Evolutionary conservation across 2,329 filamentous ascomycete genomes (phyloP).

Genomic region (Fusarium sp.): DNA sequence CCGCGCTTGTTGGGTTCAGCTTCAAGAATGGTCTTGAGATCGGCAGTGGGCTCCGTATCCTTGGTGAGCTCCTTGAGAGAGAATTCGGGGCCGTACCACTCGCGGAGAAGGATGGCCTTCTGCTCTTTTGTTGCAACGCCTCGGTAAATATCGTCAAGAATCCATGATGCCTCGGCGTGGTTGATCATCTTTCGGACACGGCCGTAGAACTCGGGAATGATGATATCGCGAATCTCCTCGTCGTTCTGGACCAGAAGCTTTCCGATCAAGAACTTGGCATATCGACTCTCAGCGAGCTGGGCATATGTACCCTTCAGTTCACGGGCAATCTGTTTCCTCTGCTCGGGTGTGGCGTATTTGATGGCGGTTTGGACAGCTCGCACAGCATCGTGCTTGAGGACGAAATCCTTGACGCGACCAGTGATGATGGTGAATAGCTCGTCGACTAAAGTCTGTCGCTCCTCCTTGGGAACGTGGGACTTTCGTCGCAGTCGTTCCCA

Average conservation of each 20-base stretch:
- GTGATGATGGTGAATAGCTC: conserved; percentile 94
- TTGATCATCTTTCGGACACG: conserved; percentile 93
- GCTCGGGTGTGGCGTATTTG: conserved; percentile 90
- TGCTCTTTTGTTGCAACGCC: conserved; percentile 87
- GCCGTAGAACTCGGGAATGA: conserved; percentile 95
- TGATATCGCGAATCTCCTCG: conserved; percentile 84
- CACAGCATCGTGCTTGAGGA: conserved; percentile 98
- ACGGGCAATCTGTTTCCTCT: conserved; percentile 85
- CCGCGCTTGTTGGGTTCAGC: conserved; percentile 85
- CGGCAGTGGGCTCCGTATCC: conserved; percentile 69
- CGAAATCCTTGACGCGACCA: conserved; percentile 92
- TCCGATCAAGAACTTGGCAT: conserved; percentile 96
- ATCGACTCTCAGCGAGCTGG: conserved; percentile 90
- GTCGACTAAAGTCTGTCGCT: conserved; percentile 86
- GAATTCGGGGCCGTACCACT: conserved; percentile 98
- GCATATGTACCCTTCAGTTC: conserved; percentile 89
- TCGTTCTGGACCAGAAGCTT: conserved; percentile 96
- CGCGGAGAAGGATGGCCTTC: conserved; percentile 84
- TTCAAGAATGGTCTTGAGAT: conserved; percentile 80
- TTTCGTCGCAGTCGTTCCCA: conserved; percentile 96
- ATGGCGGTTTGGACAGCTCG: conserved; percentile 95
- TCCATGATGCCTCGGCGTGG: conserved; percentile 96
- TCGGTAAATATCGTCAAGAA: conserved; percentile 95
- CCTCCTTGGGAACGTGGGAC: conserved; percentile 90
- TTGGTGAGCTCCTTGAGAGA: conserved; percentile 76